Conservation (phyloP, 208 protist genomes). For the Acanthamoeba royreba region DNA sequence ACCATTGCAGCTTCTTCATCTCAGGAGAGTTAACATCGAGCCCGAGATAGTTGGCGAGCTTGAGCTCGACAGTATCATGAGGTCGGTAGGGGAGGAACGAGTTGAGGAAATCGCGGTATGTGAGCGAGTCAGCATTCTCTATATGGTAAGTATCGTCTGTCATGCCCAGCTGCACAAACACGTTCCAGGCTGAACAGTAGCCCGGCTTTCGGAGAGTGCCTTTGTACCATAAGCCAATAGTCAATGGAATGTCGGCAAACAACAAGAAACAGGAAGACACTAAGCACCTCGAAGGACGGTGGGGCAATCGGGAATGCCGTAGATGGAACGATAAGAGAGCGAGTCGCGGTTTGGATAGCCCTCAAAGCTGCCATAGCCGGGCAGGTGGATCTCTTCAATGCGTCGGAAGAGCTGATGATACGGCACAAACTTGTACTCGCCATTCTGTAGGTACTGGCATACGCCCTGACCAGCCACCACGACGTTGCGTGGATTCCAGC, state of each 20-base stretch:
- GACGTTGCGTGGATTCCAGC: slow-evolving; percentile 65
- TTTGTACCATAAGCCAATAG: neutral
- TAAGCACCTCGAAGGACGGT: slow-evolving; percentile 77
- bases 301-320: slow-evolving; percentile 55
- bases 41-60: slow-evolving; percentile 21
- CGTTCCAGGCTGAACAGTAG: slow-evolving; percentile 30
- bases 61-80: slow-evolving; percentile 20
- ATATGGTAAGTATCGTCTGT: slow-evolving; percentile 52
- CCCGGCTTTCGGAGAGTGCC: neutral
- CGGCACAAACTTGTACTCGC: slow-evolving; percentile 46
- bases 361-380: slow-evolving; percentile 53
- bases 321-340: slow-evolving; percentile 45
- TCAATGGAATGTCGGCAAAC: no score
- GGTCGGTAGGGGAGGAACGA: slow-evolving; percentile 31
- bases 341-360: slow-evolving; percentile 76
- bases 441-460: slow-evolving; percentile 59
- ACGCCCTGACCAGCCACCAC: slow-evolving; percentile 52
- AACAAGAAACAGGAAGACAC: slow-evolving; percentile 47
- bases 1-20: slow-evolving; percentile 25
- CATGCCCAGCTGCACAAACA: slow-evolving; percentile 56
- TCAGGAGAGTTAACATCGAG: neutral
- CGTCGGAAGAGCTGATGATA: slow-evolving; percentile 50
- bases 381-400: neutral
- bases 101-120: slow-evolving; percentile 33
- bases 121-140: neutral